These are phyloP conservation scores for Diplodia sapinea DNA, from an alignment of 2,329 filamentous ascomycete species.

Conservation along the genomic window DNA sequence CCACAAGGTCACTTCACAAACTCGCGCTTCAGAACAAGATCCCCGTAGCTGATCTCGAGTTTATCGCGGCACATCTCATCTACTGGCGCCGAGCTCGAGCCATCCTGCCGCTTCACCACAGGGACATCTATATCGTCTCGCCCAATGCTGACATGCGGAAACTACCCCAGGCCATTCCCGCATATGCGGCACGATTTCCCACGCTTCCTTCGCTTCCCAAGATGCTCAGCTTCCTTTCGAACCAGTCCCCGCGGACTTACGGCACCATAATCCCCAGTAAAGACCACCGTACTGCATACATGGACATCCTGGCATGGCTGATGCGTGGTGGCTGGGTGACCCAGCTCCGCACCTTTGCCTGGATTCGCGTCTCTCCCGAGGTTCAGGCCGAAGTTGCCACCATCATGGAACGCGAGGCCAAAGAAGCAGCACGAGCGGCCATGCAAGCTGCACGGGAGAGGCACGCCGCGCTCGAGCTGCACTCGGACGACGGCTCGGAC, in stretches of 20 bases:
- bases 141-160: constrained; percentile 82
- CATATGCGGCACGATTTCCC: constrained; percentile 81
- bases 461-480: constrained; percentile 24
- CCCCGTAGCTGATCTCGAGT: constrained; percentile 78
- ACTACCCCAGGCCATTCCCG: constrained; percentile 69
- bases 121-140: constrained; percentile 89
- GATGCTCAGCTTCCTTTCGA: constrained; percentile 83
- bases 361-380: constrained; percentile 82
- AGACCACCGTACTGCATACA: constrained; percentile 84
- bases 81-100: constrained; percentile 94
- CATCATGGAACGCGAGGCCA: constrained; percentile 62
- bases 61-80: constrained; percentile 89
- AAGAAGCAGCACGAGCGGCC: constrained; percentile 40
- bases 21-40: constrained; percentile 74
- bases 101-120: constrained; percentile 85
- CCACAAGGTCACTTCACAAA: constrained; percentile 72
- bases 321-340: constrained; percentile 93
- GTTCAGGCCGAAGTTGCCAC: constrained; percentile 81
- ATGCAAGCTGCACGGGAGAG: constrained; percentile 30
- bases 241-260: constrained; percentile 75
- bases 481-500: constrained; percentile 29
- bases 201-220: constrained; percentile 82
- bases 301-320: constrained; percentile 91
- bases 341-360: constrained; percentile 88
- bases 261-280: constrained; percentile 84